Evolutionary conservation across 2,329 filamentous ascomycete species (phyloP).

Genomic region (Hirsutella rhossiliensis): DNA sequence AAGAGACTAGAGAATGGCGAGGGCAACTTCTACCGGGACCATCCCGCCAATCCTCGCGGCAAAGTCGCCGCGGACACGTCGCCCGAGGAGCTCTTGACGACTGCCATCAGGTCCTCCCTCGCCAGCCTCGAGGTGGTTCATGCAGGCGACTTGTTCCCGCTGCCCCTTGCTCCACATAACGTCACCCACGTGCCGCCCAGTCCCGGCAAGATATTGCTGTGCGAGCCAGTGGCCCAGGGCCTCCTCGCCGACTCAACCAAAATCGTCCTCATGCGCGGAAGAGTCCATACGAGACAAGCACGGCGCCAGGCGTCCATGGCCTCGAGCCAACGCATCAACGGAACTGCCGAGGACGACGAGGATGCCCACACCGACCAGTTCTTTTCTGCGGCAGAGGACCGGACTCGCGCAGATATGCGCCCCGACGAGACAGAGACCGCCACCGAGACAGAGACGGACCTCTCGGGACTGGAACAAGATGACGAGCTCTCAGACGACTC

Average conservation of each 20-base stretch:
- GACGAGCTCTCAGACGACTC: conserved; percentile 80
- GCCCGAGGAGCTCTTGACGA: conserved; percentile 46
- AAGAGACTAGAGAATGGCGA: conserved; percentile 73
- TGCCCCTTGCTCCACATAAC: conserved; percentile 73
- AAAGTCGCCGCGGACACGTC: conserved; percentile 22
- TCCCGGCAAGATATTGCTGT: conserved; percentile 81
- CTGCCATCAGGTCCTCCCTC: conserved; percentile 63
- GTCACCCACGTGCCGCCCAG: conserved; percentile 76
- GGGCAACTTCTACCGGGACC: conserved; percentile 63
- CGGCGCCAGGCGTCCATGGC: conserved; percentile 35
- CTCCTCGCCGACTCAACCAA: conserved; percentile 65
- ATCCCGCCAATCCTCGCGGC: conserved; percentile 30
- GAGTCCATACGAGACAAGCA: conserved; percentile 40
- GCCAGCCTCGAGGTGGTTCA: conserved; percentile 66
- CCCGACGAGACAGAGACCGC: conserved; percentile 46
- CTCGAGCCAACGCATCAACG: conserved; percentile 33
- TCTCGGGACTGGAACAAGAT: conserved; percentile 52
- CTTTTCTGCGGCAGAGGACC: conserved; percentile 82
- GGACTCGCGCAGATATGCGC: conserved; percentile 44
- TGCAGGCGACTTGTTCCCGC: conserved; percentile 62
- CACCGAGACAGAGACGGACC: conserved; percentile 52
- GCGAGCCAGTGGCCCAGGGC: conserved; percentile 88
- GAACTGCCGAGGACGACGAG: conserved; percentile 49
- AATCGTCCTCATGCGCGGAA: conserved; percentile 64
- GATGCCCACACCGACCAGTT: conserved; percentile 86